Evolutionary conservation across 1,139 yeast species (phyloP).

Genomic region (Scheffersomyces insectosa): DNA sequence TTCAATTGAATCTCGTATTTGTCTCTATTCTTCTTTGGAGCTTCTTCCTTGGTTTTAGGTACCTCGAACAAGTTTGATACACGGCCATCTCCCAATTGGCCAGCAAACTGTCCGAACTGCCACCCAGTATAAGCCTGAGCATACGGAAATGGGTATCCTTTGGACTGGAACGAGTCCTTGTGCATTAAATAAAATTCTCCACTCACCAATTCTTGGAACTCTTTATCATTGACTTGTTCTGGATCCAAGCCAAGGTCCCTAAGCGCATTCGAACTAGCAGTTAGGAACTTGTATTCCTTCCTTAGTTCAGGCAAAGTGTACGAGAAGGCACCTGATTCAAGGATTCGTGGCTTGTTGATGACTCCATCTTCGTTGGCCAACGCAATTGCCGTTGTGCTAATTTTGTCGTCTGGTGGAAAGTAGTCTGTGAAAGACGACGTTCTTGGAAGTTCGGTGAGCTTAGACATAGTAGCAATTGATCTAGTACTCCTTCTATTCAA

Average conservation of each 20-base stretch:
- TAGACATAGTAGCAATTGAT: neutral
- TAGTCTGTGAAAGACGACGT: constrained; percentile 50
- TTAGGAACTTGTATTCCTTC: constrained; percentile 52
- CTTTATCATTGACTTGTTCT: constrained; percentile 35
- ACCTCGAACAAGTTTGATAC: constrained; percentile 80
- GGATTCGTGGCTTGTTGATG: constrained; percentile 55
- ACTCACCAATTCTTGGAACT: constrained; percentile 58
- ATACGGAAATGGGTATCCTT: constrained; percentile 67
- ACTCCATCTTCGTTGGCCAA: constrained; percentile 35
- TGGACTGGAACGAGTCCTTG: constrained; percentile 27
- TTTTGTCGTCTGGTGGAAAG: constrained; percentile 59
- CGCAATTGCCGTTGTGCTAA: constrained; percentile 56
- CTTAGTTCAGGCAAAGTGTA: constrained; percentile 68
- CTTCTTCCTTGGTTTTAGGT: constrained; percentile 29
- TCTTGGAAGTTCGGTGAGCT: constrained; percentile 35
- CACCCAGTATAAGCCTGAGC: constrained; percentile 94
- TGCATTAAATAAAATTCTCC: constrained; percentile 51
- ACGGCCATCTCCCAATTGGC: constrained; percentile 95
- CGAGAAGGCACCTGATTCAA: constrained; percentile 67
- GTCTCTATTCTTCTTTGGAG: constrained; percentile 21
- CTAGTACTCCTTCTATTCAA: too few species aligned
- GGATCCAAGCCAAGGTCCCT: constrained; percentile 57
- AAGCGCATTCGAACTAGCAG: constrained; percentile 63
- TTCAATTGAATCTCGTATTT: constrained; percentile 76
- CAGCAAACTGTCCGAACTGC: constrained; percentile 96